Evolutionary conservation across 495 filamentous ascomycete species (phyloP).

Genomic region (Penicillium verhagenii): DNA sequence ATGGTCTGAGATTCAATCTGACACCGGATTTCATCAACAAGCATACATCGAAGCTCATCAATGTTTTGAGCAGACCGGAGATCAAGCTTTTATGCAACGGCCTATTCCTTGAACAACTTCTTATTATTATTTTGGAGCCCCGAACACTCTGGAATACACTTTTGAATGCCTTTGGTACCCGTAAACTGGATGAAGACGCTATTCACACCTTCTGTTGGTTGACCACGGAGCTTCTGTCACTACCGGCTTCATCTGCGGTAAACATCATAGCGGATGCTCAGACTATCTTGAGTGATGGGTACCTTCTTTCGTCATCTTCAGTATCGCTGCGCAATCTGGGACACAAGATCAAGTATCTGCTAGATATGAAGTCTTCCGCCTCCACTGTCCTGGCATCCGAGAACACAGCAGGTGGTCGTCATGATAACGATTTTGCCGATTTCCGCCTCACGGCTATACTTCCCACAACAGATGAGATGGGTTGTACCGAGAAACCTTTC

Average conservation of each 20-base stretch:
- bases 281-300: slow-evolving; percentile 22
- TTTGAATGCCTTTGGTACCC: slow-evolving; percentile 37
- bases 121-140: slow-evolving; percentile 55
- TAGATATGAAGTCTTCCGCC: slow-evolving; percentile 25
- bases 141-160: slow-evolving; percentile 61
- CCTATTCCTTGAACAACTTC: slow-evolving; percentile 51
- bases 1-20: slow-evolving; percentile 48
- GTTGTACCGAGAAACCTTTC: slow-evolving; percentile 56
- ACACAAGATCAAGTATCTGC: slow-evolving; percentile 46
- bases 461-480: slow-evolving; percentile 70
- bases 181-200: slow-evolving; percentile 36
- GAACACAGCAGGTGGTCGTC: slow-evolving; percentile 61
- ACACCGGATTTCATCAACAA: slow-evolving; percentile 53
- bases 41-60: slow-evolving; percentile 25
- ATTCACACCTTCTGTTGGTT: slow-evolving; percentile 59
- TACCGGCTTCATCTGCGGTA: slow-evolving; percentile 26
- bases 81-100: slow-evolving; percentile 57
- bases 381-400: slow-evolving; percentile 2
- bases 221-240: slow-evolving; percentile 52
- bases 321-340: slow-evolving; percentile 32
- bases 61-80: slow-evolving; percentile 21
- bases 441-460: slow-evolving; percentile 63
- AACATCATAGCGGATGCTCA: slow-evolving; percentile 30
- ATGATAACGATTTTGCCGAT: slow-evolving; percentile 72
- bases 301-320: slow-evolving; percentile 31